These are phyloP conservation scores for Scopulariopsis brevicaulis DNA, from an alignment of 2,329 filamentous ascomycete genomes.

Conservation along the genomic window DNA sequence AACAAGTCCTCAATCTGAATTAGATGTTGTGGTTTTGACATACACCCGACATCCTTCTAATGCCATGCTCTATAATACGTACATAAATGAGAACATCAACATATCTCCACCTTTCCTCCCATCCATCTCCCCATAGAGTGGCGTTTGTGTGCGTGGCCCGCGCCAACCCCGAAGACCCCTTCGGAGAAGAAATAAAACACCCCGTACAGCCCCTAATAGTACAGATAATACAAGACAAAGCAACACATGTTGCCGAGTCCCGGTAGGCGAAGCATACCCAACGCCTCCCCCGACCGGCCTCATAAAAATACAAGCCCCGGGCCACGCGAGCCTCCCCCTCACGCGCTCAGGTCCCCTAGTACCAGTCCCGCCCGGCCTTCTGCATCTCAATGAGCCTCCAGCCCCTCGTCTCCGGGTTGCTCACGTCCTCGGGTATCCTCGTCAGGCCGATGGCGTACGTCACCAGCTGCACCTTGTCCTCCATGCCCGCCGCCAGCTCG, in stretches of 20 bases:
- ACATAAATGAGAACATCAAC: neutral
- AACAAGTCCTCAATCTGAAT: neutral
- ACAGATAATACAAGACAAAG: neutral
- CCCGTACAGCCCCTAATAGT: neutral
- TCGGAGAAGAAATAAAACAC: neutral
- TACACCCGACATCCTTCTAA: neutral
- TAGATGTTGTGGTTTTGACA: neutral
- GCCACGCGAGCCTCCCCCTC: neutral
- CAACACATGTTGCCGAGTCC: neutral
- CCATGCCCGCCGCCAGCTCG: constrained; percentile 90
- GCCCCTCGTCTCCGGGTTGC: constrained; percentile 90
- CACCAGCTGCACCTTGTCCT: constrained; percentile 96
- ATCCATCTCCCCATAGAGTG: neutral
- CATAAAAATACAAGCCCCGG: neutral
- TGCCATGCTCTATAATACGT: neutral
- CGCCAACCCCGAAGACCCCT: neutral
- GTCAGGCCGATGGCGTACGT: constrained; percentile 98
- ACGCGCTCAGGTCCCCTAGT: constrained; percentile 21
- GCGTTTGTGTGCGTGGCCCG: neutral
- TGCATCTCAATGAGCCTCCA: constrained; percentile 98
- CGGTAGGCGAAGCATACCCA: neutral
- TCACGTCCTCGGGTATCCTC: constrained; percentile 85
- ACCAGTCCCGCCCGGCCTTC: constrained; percentile 89
- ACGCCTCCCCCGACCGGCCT: neutral
- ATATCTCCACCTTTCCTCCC: neutral